Evolutionary conservation across 2,329 filamentous ascomycete species (phyloP), one percentile per base, ranked within the genome.

Genomic region (Ophiostoma montium): DNA sequence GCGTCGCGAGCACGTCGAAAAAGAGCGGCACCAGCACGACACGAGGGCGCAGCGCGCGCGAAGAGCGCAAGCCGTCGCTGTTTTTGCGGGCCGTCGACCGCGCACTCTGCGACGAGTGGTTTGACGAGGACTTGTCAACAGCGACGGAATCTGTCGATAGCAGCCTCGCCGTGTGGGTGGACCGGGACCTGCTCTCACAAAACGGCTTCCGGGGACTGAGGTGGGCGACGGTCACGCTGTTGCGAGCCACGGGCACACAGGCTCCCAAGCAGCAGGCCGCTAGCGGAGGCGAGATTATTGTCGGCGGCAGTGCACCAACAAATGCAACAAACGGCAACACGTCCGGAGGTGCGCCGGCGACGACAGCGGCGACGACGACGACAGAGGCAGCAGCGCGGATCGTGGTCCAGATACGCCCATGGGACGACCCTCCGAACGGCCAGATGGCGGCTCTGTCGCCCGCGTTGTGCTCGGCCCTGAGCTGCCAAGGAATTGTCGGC

Each of bases 351-450:
- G 19, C 42, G 6, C 27, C 30, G 2, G 38, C 42, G 6, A 32
- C 30, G 2, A 39, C 46, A 27, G 23, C 42, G 6, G 32, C 21
- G 2, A 43, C 46, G 67, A 47, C 57, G 2, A 43, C 46, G 67
- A 48, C 57, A 66, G 83, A 59, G 69, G 75, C 56, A 67, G 71
- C 80, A 2, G 68, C 72, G 15, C 90, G 82, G 56, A 67, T 96
- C 1, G 75, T 96, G 35, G 90, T 88, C 2, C 78, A 76, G 54
- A 64, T 96, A 3, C 70, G 76, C 35, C 67, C 78, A 1, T 98
- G 92, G 94, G 77, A 89, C 51, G 86, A 94, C 59, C 82, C 88
- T 1, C 88, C 92, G 1, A 86, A 90, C 59, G 81, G 79, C 48
- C 80, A 84, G 54, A 84, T 90, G 53, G 77, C 79, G 45, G 86